phyloP scores from a whole-genome alignment of 768 basidiomycete species.

The Panellus pusillus region DNA sequence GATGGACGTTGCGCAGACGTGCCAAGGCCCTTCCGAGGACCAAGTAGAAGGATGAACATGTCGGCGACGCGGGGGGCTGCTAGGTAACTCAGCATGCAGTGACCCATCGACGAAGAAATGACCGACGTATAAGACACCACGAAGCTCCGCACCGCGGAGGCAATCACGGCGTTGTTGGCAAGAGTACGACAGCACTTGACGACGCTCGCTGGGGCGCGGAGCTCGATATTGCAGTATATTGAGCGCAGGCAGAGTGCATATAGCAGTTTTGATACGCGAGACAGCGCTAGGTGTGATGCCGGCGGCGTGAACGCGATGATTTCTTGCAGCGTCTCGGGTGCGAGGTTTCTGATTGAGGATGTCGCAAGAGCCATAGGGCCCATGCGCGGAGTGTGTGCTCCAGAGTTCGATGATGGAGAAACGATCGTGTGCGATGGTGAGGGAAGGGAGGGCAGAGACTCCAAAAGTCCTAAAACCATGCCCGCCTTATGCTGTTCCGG shows the following conservation, averaged over 20 bases:
- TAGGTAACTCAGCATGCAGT: conserved; percentile 15
- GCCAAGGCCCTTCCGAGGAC: conserved; percentile 30
- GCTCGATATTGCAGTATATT: conserved; percentile 35
- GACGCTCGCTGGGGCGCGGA: conserved; percentile 29
- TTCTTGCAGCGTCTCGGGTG: conserved; percentile 36
- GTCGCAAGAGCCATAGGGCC: conserved; percentile 15
- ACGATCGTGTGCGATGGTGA: background rate
- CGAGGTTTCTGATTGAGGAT: conserved; percentile 26
- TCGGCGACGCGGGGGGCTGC: conserved; percentile 22
- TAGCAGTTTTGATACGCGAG: conserved; percentile 34
- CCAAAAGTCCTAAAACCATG: conserved; percentile 16
- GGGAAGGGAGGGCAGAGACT: conserved; percentile 16
- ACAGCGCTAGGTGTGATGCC: conserved; percentile 31
- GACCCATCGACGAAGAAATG: background rate
- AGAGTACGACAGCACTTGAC: conserved; percentile 37
- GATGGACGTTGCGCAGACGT: conserved; percentile 28
- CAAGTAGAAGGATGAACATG: conserved; percentile 32
- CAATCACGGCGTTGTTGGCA: conserved; percentile 25
- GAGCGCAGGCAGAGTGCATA: conserved; percentile 32
- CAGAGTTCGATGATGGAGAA: conserved; percentile 3
- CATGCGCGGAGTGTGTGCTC: conserved; percentile 1
- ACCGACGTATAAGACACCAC: conserved; percentile 37
- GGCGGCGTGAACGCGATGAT: conserved; percentile 32
- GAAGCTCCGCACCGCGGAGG: conserved; percentile 32
- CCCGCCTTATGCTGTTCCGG: conserved; percentile 12